Conservation (phyloP, 306 rosid genomes). For the Fragaria ananassa region DNA sequence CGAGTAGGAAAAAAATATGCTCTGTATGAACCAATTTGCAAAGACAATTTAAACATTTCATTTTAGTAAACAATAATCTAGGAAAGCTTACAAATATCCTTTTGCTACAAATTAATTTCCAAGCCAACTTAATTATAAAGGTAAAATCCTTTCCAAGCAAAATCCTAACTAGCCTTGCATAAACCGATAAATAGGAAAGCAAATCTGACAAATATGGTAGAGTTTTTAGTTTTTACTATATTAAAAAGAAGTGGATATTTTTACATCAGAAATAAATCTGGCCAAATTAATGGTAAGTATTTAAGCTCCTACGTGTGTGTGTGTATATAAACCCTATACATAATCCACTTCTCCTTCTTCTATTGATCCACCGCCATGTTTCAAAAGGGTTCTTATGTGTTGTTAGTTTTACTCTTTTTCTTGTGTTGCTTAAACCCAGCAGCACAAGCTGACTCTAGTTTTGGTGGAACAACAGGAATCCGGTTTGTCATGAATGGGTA, state of each 20-base stretch:
- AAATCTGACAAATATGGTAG: not conserved
- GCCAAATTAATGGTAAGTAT: not conserved
- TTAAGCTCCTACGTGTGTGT: not conserved
- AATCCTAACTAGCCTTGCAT: no score
- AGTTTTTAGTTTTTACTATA: not conserved
- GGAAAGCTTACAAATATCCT: no score
- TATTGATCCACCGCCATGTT: not conserved
- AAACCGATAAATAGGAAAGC: not conserved
- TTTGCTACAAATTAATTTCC: no score
- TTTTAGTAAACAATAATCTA: no score
- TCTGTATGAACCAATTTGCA: no score
- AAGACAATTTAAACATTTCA: no score
- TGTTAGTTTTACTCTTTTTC: not conserved
- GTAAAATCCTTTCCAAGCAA: no score
- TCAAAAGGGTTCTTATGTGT: not conserved
- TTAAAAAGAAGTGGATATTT: not conserved
- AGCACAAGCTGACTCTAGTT: not conserved
- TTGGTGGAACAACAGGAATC: conserved; percentile 34
- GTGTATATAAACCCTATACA: not conserved
- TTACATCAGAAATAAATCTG: not conserved
- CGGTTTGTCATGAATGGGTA: conserved; percentile 32
- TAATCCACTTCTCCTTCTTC: not conserved
- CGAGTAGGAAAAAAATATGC: no score
- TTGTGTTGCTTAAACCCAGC: not conserved
- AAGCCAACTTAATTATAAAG: no score